Conservation (phyloP, 257 asterid species). For the Solanum microdontum region DNA sequence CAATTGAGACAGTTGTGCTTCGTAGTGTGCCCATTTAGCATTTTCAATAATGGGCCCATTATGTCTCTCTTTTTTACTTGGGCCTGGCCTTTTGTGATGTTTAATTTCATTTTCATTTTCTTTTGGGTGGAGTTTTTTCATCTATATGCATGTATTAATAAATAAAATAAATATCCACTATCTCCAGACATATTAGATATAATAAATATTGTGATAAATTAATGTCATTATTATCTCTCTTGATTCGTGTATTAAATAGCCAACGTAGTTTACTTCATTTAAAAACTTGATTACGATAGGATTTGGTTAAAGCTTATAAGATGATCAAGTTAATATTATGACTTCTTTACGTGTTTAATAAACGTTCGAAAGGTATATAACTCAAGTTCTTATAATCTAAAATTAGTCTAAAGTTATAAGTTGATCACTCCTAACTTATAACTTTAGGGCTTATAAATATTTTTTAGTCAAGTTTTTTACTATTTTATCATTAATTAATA, state of each 20-base stretch:
- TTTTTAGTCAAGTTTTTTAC: background rate
- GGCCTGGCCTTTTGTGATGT: background rate
- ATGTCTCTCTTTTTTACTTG: background rate
- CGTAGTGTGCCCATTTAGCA: background rate
- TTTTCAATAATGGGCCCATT: background rate
- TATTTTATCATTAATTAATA: too few relatives aligned
- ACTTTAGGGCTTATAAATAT: too few relatives aligned
- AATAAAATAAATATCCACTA: background rate
- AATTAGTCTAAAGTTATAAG: too few relatives aligned
- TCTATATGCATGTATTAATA: background rate
- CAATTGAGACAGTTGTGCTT: slow-evolving; percentile 6
- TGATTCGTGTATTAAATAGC: background rate
- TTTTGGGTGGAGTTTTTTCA: background rate
- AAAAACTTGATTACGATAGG: background rate
- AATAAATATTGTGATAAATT: background rate
- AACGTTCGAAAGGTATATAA: too few relatives aligned
- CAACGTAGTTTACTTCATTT: background rate
- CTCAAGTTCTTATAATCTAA: too few relatives aligned
- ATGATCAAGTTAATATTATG: background rate
- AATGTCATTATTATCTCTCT: background rate
- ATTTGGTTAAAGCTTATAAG: background rate
- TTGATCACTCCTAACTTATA: too few relatives aligned
- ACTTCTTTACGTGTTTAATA: background rate
- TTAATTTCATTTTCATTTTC: background rate
- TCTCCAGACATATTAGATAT: background rate